These are phyloP conservation scores for Podaxis rugospora DNA, from an alignment of 768 basidiomycete genomes.

Conservation along the genomic window DNA sequence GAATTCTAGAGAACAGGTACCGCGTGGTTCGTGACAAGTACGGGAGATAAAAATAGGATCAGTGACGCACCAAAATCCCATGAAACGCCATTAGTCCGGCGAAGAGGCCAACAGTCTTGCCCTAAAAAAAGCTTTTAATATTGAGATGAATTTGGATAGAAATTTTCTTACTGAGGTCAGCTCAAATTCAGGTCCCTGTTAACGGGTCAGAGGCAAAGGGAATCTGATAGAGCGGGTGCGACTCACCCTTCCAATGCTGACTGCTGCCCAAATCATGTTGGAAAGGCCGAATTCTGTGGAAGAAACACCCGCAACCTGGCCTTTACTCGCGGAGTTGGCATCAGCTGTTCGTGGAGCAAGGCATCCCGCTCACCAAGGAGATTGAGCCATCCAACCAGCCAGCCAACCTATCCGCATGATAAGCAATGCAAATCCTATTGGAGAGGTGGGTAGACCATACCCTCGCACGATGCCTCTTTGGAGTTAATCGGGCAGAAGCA, in stretches of 20 bases:
- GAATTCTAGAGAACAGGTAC: slow-evolving; percentile 45
- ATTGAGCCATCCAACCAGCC: slow-evolving; percentile 52
- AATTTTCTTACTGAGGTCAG: slow-evolving; percentile 42
- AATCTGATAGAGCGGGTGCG: slow-evolving; percentile 2
- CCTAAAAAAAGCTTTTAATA: slow-evolving; percentile 25
- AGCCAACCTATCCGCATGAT: slow-evolving; percentile 46
- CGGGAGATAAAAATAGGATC: not conserved
- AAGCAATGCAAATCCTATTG: not conserved
- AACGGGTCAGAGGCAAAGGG: not conserved
- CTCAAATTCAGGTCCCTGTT: slow-evolving; percentile 50
- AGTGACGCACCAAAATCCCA: slow-evolving; percentile 53
- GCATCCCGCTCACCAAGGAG: not conserved
- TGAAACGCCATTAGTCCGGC: slow-evolving; percentile 72
- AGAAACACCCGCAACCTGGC: slow-evolving; percentile 81
- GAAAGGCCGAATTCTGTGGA: slow-evolving; percentile 83
- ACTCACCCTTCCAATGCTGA: slow-evolving; percentile 49
- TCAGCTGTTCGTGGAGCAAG: not conserved
- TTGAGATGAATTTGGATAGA: not conserved
- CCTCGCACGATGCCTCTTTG: slow-evolving; percentile 57
- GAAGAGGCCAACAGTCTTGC: slow-evolving; percentile 78
- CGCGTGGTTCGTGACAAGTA: not conserved
- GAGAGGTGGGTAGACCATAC: slow-evolving; percentile 27
- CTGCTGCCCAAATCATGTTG: slow-evolving; percentile 79
- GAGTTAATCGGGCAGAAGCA: slow-evolving; percentile 74
- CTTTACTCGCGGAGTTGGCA: slow-evolving; percentile 21